A percentile compares a stretch with the other conserved stretches of the same genome.
Conservation (phyloP, 2,329 filamentous ascomycete genomes). For the Paecilomyces formosus region DNA sequence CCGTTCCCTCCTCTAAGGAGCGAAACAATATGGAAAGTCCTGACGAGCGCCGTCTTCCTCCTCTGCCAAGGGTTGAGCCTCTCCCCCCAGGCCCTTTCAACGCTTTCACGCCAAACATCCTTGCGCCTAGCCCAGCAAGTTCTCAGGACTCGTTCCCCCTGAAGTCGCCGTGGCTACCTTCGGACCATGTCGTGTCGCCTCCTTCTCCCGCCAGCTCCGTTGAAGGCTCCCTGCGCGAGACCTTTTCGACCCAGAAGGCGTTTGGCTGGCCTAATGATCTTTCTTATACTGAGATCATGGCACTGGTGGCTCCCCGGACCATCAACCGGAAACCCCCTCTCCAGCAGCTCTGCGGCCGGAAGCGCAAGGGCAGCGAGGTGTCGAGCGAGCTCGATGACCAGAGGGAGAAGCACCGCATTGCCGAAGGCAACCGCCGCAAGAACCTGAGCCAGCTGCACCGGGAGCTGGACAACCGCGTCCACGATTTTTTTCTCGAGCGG, state of each 20-base stretch:
- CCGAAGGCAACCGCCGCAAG: slow-evolving; percentile 32
- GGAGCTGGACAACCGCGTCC: slow-evolving; percentile 29
- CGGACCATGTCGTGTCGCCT: slow-evolving; percentile 23
- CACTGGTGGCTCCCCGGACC: slow-evolving; percentile 26
- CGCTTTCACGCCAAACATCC: slow-evolving; percentile 21
- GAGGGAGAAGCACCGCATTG: slow-evolving; percentile 33
- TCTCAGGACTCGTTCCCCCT: slow-evolving; percentile 26
- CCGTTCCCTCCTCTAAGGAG: slow-evolving; percentile 12
- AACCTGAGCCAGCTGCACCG: slow-evolving; percentile 33
- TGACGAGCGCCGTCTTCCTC: slow-evolving; percentile 29
- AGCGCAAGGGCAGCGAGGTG: slow-evolving; percentile 28
- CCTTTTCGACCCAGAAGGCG: slow-evolving; percentile 20
- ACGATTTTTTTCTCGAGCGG: slow-evolving; percentile 30
- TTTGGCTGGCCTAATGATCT: slow-evolving; percentile 27
- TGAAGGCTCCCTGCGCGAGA: slow-evolving; percentile 29
- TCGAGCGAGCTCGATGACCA: slow-evolving; percentile 28
- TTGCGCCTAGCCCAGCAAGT: slow-evolving; percentile 24
- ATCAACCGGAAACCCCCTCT: slow-evolving; percentile 32
- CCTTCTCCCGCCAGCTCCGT: slow-evolving; percentile 31
- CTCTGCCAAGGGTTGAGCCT: slow-evolving; percentile 29
- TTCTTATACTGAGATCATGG: slow-evolving; percentile 24
- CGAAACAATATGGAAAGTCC: slow-evolving; percentile 18
- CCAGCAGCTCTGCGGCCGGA: slow-evolving; percentile 32
- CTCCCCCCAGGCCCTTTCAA: slow-evolving; percentile 32
- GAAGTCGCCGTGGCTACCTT: slow-evolving; percentile 23